Percentiles rank a stretch among this genome's conserved stretches.
Evolutionary conservation across 371 early-diverging fungal species (phyloP).

Genomic region (Zopfochytrium polystomum): DNA sequence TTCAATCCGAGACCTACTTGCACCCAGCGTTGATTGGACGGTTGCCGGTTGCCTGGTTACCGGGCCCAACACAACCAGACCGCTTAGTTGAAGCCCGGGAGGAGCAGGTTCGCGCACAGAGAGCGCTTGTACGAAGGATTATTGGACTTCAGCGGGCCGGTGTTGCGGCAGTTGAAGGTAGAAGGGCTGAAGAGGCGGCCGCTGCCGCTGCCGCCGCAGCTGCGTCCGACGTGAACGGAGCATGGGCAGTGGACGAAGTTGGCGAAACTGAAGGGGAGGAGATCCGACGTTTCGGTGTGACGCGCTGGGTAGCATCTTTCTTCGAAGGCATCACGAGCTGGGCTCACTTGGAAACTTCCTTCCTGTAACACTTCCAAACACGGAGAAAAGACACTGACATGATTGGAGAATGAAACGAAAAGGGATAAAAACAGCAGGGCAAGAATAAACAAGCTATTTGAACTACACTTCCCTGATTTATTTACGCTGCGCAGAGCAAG

Average conservation of each 20-base stretch:
- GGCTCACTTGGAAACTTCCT: conserved; percentile 23
- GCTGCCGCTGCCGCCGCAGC: conserved; percentile 1
- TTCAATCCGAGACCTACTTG: conserved; percentile 44
- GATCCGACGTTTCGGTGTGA: too few relatives aligned
- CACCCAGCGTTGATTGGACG: conserved; percentile 51
- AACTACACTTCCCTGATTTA: too few relatives aligned
- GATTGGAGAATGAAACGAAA: too few relatives aligned
- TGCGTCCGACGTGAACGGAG: too few relatives aligned
- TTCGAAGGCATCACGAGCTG: conserved; percentile 22
- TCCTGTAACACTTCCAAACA: too few relatives aligned
- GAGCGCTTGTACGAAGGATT: conserved; percentile 29
- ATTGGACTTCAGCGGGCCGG: conserved; percentile 36
- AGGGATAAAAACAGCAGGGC: too few relatives aligned
- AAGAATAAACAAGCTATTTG: too few relatives aligned
- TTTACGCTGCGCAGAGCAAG: too few relatives aligned
- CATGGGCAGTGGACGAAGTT: too few relatives aligned
- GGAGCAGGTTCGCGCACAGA: conserved; percentile 32
- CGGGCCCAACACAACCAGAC: conserved; percentile 24
- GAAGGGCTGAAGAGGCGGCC: background rate
- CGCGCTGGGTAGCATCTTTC: conserved; percentile 1
- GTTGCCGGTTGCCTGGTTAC: conserved; percentile 45
- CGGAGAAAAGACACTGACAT: too few relatives aligned
- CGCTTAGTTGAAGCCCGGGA: conserved; percentile 30
- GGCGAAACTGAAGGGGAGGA: too few relatives aligned
- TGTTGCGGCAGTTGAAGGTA: conserved; percentile 22